phyloP scores from a whole-genome alignment of 352 stramenopile genomes.

The Globisporangium paroecandrum region DNA sequence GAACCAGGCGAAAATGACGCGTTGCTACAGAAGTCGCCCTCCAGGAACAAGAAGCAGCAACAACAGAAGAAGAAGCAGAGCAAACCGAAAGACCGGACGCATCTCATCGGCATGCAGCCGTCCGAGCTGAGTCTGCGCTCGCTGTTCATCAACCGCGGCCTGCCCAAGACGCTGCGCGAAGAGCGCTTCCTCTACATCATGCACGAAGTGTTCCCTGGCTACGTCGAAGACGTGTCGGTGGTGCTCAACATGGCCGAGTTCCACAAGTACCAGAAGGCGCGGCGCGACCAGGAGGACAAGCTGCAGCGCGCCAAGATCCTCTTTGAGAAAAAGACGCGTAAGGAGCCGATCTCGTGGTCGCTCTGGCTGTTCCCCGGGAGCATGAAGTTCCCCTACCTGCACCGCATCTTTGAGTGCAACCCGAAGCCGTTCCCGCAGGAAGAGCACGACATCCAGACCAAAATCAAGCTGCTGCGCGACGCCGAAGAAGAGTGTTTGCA shows the following conservation, averaged over 20 bases:
- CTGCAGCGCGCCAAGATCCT: conserved; percentile 62
- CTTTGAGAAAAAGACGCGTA: conserved; percentile 32
- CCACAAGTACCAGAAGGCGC: conserved; percentile 51
- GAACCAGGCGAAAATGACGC: conserved; percentile 12
- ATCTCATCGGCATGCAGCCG: conserved; percentile 81
- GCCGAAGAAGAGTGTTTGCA: conserved; percentile 51
- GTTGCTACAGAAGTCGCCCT: conserved; percentile 15
- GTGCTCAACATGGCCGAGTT: conserved; percentile 82
- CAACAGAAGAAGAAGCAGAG: conserved; percentile 11
- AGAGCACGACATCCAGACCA: conserved; percentile 27
- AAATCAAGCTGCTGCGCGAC: conserved; percentile 59
- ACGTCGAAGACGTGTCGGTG: conserved; percentile 76
- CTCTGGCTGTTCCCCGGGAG: conserved; percentile 63
- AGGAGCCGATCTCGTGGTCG: conserved; percentile 55
- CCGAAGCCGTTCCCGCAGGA: conserved; percentile 43
- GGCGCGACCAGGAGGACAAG: conserved; percentile 43
- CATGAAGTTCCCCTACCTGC: conserved; percentile 66
- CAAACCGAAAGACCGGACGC: conserved; percentile 24
- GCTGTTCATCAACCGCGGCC: conserved; percentile 73
- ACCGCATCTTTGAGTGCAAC: conserved; percentile 44
- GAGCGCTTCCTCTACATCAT: conserved; percentile 74
- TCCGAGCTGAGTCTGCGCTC: conserved; percentile 69
- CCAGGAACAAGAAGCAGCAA: conserved; percentile 16
- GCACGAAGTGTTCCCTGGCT: conserved; percentile 77
- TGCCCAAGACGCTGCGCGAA: conserved; percentile 73